These are phyloP conservation scores for Leucosporidium creatinivorum DNA, from an alignment of 768 basidiomycete genomes.

Conservation along the genomic window DNA sequence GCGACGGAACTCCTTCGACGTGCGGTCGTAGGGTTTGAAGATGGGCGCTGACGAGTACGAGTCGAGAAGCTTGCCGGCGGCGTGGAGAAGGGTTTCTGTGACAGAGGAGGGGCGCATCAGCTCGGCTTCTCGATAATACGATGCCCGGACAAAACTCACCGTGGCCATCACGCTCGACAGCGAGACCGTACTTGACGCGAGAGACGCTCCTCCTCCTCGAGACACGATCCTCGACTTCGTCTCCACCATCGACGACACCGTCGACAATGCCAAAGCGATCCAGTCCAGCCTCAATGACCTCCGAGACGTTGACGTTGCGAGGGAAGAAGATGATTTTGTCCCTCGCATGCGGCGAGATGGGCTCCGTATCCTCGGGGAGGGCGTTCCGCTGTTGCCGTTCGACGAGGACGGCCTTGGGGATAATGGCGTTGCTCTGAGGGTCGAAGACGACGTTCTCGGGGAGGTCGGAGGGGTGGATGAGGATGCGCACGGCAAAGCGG, in stretches of 20 bases:
- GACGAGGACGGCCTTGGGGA: conserved; percentile 68
- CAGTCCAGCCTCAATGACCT: conserved; percentile 84
- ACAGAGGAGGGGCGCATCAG: neutral
- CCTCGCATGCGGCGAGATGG: conserved; percentile 50
- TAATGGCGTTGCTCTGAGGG: conserved; percentile 81
- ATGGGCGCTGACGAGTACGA: conserved; percentile 61
- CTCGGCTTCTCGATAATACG: too few relatives aligned
- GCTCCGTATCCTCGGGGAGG: conserved; percentile 36
- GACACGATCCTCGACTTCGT: conserved; percentile 91
- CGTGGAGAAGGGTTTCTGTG: conserved; percentile 61
- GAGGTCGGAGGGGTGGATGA: conserved; percentile 81
- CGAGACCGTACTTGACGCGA: conserved; percentile 76
- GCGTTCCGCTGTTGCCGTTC: conserved; percentile 50
- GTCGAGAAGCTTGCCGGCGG: conserved; percentile 77
- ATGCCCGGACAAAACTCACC: conserved; percentile 52
- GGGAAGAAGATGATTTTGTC: conserved; percentile 85
- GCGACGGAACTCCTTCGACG: conserved; percentile 60
- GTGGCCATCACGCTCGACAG: conserved; percentile 51
- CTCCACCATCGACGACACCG: conserved; percentile 97
- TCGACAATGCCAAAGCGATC: conserved; percentile 92
- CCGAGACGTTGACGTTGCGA: conserved; percentile 89
- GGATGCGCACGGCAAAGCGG: conserved; percentile 75
- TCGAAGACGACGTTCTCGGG: conserved; percentile 95
- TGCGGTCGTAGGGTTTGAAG: conserved; percentile 58
- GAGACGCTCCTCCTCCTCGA: conserved; percentile 67